Evolutionary conservation across 75 land plant species (phyloP), one percentile per base, ranked within the genome.

Genomic region (Cunninghamia lanceolata): DNA sequence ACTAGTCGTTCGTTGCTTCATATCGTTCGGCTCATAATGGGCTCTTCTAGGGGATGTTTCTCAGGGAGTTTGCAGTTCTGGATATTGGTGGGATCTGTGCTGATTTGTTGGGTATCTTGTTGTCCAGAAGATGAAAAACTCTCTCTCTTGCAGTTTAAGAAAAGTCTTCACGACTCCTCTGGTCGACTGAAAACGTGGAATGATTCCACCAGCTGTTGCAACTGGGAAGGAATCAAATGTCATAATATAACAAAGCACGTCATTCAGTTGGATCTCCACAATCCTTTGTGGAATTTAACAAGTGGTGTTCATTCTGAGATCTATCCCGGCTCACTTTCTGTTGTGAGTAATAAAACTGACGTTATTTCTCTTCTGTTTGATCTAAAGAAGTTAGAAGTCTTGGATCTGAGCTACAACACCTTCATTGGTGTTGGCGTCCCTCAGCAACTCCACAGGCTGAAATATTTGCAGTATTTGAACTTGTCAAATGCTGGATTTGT

Each of bases 401-500:
- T 68, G 9, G 73, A 68, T 68, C 73, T 68, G 9, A 68, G 73
- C 32, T n/a, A n/a, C n/a, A n/a, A n/a, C n/a, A n/a, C n/a, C n/a
- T n/a, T n/a, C n/a, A n/a, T n/a, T n/a, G n/a, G n/a, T n/a, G n/a
- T n/a, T n/a, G n/a, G n/a, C n/a, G n/a, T n/a, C n/a, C n/a, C n/a
- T n/a, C n/a, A n/a, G n/a, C n/a, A n/a, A n/a, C n/a, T n/a, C n/a
- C 87, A 87, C 45, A 81, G 86, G 0, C 38, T 89, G 74, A 43
- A 71, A 53, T 52, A 52, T 25, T 70, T 89, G 75, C 42, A 73
- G 56, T 80, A 86, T 71, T 66, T 86, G 9, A 86, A 84, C 86
- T 63, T 89, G 17, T 89, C 88, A 0, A 25, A 84, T 28, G 86
- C 88, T 30, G 87, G 85, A 17, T 86, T 89, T 78, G n/a, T n/a